Percentiles rank a stretch among this genome's conserved stretches.
These are phyloP conservation scores for Fusarium sarcochroum DNA, from an alignment of 2,329 filamentous ascomycete genomes.

Conservation along the genomic window DNA sequence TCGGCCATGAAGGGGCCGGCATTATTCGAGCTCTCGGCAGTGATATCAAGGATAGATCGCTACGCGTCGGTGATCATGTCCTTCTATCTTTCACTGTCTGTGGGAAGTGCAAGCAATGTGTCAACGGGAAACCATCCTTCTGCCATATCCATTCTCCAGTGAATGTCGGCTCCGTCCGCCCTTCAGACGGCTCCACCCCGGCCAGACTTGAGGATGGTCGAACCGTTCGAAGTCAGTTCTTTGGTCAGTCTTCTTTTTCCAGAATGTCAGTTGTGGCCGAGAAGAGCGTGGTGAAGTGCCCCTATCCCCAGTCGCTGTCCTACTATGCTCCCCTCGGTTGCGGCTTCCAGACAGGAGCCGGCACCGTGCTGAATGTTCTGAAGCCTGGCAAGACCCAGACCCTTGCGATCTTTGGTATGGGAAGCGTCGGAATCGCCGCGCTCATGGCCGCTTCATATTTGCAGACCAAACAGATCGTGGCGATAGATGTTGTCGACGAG, in stretches of 20 bases:
- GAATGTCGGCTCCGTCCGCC: conserved; percentile 22
- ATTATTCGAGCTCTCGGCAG: no score
- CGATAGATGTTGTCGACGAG: no score
- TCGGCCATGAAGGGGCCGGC: no score
- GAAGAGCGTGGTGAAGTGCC: conserved; percentile 27
- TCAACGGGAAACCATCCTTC: conserved; percentile 19
- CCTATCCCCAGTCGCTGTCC: conserved; percentile 17
- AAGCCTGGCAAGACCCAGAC: conserved; percentile 19
- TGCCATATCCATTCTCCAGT: conserved; percentile 25
- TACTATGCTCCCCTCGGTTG: conserved; percentile 27
- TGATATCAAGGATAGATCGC: no score
- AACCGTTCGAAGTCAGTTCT: no score
- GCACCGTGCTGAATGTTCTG: conserved; percentile 19
- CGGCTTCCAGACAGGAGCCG: conserved; percentile 29
- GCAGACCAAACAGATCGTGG: no score
- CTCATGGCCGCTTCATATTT: conserved; percentile 20
- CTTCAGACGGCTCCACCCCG: conserved; percentile 22
- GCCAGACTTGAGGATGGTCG: not conserved
- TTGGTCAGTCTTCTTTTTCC: conserved; percentile 9
- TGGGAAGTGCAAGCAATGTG: conserved; percentile 26
- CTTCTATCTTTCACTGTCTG: conserved; percentile 31
- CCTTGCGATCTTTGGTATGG: conserved; percentile 22
- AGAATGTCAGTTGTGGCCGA: conserved; percentile 23
- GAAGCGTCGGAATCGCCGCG: conserved; percentile 24
- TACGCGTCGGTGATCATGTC: conserved; percentile 18